Conservation (phyloP, 2,329 filamentous ascomycete genomes). For the Graphiopsis chlorocephala region DNA sequence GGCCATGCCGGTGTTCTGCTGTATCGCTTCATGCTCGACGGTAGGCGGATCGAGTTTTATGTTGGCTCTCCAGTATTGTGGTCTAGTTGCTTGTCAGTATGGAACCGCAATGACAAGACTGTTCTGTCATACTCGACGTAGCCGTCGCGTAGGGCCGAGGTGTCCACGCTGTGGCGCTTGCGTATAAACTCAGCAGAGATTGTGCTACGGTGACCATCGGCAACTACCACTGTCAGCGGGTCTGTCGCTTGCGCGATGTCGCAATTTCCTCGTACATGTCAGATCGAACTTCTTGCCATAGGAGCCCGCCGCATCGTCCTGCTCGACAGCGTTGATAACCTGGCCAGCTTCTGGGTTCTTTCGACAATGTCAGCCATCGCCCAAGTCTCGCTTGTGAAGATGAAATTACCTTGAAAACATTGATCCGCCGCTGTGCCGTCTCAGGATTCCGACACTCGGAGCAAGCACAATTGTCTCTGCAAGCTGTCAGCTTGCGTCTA, state of each 20-base stretch:
- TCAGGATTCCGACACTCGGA: slow-evolving; percentile 29
- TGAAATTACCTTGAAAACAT: slow-evolving; percentile 28
- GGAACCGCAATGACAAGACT: background rate
- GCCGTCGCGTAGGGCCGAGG: slow-evolving; percentile 10
- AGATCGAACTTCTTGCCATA: slow-evolving; percentile 16
- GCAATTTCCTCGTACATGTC: slow-evolving; percentile 19
- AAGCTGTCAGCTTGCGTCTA: slow-evolving; percentile 4
- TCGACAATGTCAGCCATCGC: slow-evolving; percentile 14
- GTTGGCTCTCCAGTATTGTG: slow-evolving; percentile 25
- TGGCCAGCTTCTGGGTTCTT: slow-evolving; percentile 19
- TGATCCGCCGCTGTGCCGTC: slow-evolving; percentile 33
- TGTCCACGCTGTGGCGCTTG: background rate
- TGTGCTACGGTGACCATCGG: slow-evolving; percentile 25
- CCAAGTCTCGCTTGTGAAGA: background rate
- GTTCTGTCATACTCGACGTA: slow-evolving; percentile 21
- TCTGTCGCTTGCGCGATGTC: background rate
- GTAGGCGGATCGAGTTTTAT: slow-evolving; percentile 28
- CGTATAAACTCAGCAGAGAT: slow-evolving; percentile 5
- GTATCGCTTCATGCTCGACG: slow-evolving; percentile 25
- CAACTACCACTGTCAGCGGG: slow-evolving; percentile 19
- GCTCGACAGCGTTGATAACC: background rate
- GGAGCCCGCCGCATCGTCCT: slow-evolving; percentile 1
- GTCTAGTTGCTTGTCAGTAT: slow-evolving; percentile 18
- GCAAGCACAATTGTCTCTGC: slow-evolving; percentile 30
- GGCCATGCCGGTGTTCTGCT: slow-evolving; percentile 24